Evolutionary conservation across 164 flowering plant genomes (phyloP).

Genomic region (Magnolia officinalis): DNA sequence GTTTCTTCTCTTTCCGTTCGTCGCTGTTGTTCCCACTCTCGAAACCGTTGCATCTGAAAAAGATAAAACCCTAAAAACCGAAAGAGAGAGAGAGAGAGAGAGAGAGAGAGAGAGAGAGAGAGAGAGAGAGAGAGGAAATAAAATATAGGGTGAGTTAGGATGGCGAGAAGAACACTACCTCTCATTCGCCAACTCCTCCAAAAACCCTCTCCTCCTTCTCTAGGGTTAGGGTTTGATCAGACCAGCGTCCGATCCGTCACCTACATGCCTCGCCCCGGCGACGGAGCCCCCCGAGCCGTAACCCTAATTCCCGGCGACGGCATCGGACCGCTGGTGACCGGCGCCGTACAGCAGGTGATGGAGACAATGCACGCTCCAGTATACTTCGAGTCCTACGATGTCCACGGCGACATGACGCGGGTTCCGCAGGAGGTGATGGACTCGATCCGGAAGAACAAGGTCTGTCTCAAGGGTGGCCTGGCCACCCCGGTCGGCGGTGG

Average conservation of each 20-base stretch:
- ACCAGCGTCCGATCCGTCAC: conserved; percentile 44
- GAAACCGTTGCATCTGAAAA: not conserved
- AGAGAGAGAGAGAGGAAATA: too few species aligned
- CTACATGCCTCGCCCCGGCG: conserved; percentile 90
- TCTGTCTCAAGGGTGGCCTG: conserved; percentile 83
- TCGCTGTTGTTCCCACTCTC: not conserved
- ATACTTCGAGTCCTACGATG: conserved; percentile 66
- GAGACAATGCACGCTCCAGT: conserved; percentile 26
- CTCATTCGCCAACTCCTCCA: not conserved
- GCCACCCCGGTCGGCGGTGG: conserved; percentile 85
- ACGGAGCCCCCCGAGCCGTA: conserved; percentile 68
- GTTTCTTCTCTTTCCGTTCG: not conserved
- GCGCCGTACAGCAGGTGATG: conserved; percentile 83
- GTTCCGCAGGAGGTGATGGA: conserved; percentile 58
- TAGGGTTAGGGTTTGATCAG: not conserved
- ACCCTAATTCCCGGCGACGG: conserved; percentile 87
- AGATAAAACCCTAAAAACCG: not conserved
- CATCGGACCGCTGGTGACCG: conserved; percentile 72
- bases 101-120: not conserved
- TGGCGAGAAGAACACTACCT: not conserved
- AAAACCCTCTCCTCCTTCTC: not conserved
- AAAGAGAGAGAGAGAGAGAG: not conserved
- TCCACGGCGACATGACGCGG: conserved; percentile 57
- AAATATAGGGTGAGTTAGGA: not conserved
- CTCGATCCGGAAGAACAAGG: conserved; percentile 74